Conservation (phyloP, 352 stramenopile genomes). For the Phytophthora pisi region DNA sequence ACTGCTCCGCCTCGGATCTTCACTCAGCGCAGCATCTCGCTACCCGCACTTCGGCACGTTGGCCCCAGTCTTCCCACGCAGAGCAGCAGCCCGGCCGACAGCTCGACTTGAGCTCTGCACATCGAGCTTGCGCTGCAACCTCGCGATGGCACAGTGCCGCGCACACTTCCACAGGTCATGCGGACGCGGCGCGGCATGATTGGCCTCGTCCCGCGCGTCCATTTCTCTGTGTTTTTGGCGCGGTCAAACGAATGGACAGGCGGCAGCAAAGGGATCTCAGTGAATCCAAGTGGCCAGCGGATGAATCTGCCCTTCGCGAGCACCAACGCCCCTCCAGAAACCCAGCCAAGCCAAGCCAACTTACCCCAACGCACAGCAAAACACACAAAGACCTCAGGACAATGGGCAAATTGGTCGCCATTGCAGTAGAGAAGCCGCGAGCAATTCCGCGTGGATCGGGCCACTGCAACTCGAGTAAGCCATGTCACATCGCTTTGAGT, state of each 20-base stretch:
- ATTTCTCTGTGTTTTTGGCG: constrained; percentile 22
- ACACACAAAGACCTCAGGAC: too few species aligned
- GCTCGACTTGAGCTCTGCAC: constrained; percentile 8
- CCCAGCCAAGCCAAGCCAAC: not conserved
- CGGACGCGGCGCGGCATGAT: constrained; percentile 24
- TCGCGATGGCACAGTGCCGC: constrained; percentile 17
- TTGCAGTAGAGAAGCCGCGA: constrained; percentile 16
- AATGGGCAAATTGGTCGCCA: not conserved
- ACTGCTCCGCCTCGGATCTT: too few species aligned
- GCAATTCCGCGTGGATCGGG: constrained; percentile 8
- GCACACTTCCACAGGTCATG: constrained; percentile 26
- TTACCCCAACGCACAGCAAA: too few species aligned
- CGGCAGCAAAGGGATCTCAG: constrained; percentile 9
- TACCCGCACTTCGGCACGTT: too few species aligned
- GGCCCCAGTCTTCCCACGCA: too few species aligned
- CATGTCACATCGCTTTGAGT: constrained; percentile 8
- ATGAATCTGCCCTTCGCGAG: constrained; percentile 2
- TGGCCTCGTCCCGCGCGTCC: constrained; percentile 7
- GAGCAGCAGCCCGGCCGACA: not conserved
- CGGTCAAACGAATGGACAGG: constrained; percentile 23
- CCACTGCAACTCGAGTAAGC: constrained; percentile 6
- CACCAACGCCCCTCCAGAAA: not conserved
- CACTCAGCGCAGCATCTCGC: too few species aligned
- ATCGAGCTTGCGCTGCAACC: constrained; percentile 13
- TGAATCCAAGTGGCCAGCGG: constrained; percentile 11